These are phyloP conservation scores for Crotalaria pallida DNA, from an alignment of 306 rosid species.

Conservation along the genomic window DNA sequence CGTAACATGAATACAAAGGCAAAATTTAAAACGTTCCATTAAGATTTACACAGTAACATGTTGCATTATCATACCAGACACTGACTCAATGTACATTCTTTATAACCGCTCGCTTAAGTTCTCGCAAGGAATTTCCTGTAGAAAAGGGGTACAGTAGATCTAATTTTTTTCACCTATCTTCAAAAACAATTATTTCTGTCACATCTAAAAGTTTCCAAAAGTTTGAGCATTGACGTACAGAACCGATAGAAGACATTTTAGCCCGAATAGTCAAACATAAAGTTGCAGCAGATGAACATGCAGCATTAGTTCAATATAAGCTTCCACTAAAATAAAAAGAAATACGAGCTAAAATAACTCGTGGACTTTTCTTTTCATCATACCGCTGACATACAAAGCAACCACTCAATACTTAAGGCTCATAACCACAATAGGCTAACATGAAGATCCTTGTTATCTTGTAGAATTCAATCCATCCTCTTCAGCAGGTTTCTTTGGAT, in stretches of 20 bases:
- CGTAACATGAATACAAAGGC: background rate
- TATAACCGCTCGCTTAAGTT: background rate
- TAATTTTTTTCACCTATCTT: background rate
- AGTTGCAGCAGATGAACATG: background rate
- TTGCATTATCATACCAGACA: background rate
- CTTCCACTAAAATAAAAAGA: background rate
- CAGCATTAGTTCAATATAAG: background rate
- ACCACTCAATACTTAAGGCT: background rate
- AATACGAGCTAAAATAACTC: background rate
- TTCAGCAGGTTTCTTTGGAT: slow-evolving; percentile 47
- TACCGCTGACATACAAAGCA: background rate
- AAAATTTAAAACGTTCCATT: background rate
- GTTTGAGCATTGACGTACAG: no score
- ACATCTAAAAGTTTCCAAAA: no score
- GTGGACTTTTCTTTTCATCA: background rate
- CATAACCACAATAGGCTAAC: slow-evolving; percentile 20
- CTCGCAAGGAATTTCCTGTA: background rate
- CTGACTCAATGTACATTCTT: background rate
- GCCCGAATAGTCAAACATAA: background rate
- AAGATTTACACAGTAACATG: background rate
- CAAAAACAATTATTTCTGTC: background rate
- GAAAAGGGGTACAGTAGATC: background rate
- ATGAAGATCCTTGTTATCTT: slow-evolving; percentile 27
- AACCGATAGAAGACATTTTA: no score
- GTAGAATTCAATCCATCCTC: slow-evolving; percentile 32